Evolutionary conservation across 805 yeast species (phyloP).

Genomic region (Candida insectalens): DNA sequence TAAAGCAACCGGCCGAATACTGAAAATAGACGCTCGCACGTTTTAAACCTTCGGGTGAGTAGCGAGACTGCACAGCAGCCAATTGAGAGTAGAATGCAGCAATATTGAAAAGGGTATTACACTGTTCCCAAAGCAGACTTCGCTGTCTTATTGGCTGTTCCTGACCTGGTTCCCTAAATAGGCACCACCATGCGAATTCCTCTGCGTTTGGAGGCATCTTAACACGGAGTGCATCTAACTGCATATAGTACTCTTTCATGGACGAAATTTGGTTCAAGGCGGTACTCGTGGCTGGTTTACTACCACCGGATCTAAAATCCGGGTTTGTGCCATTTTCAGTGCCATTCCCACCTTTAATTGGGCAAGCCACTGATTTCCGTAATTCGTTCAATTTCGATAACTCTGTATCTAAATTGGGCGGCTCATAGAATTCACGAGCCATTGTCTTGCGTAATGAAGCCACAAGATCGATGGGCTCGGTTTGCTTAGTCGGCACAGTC

Average conservation of each 20-base stretch:
- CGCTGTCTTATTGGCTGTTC: slow-evolving; percentile 33
- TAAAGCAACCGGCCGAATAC: slow-evolving; percentile 60
- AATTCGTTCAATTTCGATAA: slow-evolving; percentile 32
- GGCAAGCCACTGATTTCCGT: slow-evolving; percentile 23
- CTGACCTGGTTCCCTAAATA: slow-evolving; percentile 31
- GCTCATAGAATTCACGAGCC: slow-evolving; percentile 29
- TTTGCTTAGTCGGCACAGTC: slow-evolving; percentile 28
- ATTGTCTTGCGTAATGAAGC: slow-evolving; percentile 26
- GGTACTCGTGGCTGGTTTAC: too few relatives aligned
- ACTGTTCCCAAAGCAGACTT: slow-evolving; percentile 40
- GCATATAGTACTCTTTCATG: slow-evolving; percentile 31
- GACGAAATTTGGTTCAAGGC: too few relatives aligned
- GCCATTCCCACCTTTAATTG: slow-evolving; percentile 9
- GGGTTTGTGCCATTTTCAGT: too few relatives aligned
- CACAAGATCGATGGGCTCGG: slow-evolving; percentile 26
- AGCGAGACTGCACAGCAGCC: slow-evolving; percentile 37
- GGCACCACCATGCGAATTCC: slow-evolving; percentile 65
- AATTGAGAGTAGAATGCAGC: slow-evolving; percentile 54
- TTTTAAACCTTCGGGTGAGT: slow-evolving; percentile 46
- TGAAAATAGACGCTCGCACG: slow-evolving; percentile 58
- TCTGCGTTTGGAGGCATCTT: slow-evolving; percentile 60
- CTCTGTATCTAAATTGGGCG: slow-evolving; percentile 22
- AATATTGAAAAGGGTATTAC: slow-evolving; percentile 58
- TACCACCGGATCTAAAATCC: too few relatives aligned
- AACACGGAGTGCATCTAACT: slow-evolving; percentile 30